phyloP scores from a whole-genome alignment of 805 yeast genomes.

The Candida incommunis region DNA sequence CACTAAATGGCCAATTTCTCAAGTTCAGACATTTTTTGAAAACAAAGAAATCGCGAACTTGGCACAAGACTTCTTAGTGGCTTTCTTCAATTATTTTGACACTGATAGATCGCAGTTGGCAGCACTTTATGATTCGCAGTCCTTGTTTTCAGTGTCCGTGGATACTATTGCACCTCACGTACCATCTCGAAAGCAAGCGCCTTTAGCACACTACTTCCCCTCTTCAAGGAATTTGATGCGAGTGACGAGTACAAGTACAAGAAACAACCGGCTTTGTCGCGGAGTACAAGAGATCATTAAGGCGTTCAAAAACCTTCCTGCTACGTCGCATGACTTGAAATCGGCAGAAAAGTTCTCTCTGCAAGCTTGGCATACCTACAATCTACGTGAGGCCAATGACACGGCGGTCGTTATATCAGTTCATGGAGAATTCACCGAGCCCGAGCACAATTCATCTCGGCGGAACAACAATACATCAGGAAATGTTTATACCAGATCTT shows the following conservation, averaged over 20 bases:
- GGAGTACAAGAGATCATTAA: slow-evolving; percentile 59
- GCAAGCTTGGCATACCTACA: slow-evolving; percentile 44
- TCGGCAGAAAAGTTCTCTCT: slow-evolving; percentile 57
- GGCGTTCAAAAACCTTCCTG: slow-evolving; percentile 58
- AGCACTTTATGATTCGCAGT: slow-evolving; percentile 63
- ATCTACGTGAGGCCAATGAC: slow-evolving; percentile 44
- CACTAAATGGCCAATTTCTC: slow-evolving; percentile 20
- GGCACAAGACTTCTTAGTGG: slow-evolving; percentile 65
- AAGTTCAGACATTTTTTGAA: slow-evolving; percentile 67
- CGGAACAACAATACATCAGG: slow-evolving; percentile 8
- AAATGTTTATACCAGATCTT: slow-evolving; percentile 46
- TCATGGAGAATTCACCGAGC: slow-evolving; percentile 79
- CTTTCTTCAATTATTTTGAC: slow-evolving; percentile 75
- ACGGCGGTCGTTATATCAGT: slow-evolving; percentile 64
- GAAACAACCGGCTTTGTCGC: slow-evolving; percentile 42
- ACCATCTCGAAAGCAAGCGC: slow-evolving; percentile 2
- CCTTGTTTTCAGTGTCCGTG: slow-evolving; percentile 71
- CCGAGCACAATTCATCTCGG: slow-evolving; percentile 15
- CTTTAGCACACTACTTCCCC: slow-evolving; percentile 36
- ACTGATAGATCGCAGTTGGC: slow-evolving; percentile 53
- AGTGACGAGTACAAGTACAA: slow-evolving; percentile 33
- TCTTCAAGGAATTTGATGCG: slow-evolving; percentile 65
- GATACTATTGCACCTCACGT: slow-evolving; percentile 55
- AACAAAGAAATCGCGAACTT: slow-evolving; percentile 52
- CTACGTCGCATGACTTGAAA: slow-evolving; percentile 56